Evolutionary conservation across 108 stramenopile genomes (phyloP).

Genomic region (Mayamaea pseudoterrestris): DNA sequence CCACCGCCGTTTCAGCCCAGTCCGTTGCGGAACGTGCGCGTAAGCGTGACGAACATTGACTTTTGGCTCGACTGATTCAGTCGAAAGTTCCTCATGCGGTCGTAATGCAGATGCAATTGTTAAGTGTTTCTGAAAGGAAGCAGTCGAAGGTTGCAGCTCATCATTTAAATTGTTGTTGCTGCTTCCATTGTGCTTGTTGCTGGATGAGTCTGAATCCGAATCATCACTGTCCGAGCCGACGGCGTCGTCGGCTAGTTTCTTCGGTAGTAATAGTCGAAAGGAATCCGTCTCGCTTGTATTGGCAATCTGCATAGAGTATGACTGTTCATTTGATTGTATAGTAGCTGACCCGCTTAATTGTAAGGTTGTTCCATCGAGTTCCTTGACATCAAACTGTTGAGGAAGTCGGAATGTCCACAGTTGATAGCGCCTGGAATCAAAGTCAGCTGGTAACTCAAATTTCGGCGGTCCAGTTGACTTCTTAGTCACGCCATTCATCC

Average conservation of each 20-base stretch:
- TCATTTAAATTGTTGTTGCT: background rate
- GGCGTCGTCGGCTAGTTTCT: background rate
- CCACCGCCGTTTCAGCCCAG: constrained; percentile 72
- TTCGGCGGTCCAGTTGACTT: too few relatives aligned
- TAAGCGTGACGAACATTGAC: constrained; percentile 36
- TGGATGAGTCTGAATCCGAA: background rate
- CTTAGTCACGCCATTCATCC: too few relatives aligned
- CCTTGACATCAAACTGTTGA: constrained; percentile 23
- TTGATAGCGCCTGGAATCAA: constrained; percentile 20
- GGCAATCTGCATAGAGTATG: background rate
- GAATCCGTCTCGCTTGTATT: background rate
- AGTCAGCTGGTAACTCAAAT: background rate
- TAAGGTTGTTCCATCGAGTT: constrained; percentile 20
- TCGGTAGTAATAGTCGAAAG: background rate
- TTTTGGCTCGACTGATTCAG: too few relatives aligned
- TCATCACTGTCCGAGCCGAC: background rate
- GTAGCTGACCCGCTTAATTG: background rate
- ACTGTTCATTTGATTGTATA: background rate
- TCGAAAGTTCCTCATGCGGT: too few relatives aligned
- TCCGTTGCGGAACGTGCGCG: constrained; percentile 47
- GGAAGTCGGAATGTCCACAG: constrained; percentile 65
- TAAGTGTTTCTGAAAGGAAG: too few relatives aligned
- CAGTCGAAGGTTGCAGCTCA: too few relatives aligned
- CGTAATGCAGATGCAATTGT: too few relatives aligned
- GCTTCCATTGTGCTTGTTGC: background rate